A percentile compares a stretch with the other conserved stretches of the same genome.
These are phyloP conservation scores for Cladosporium sp. DNA, from an alignment of 2,329 filamentous ascomycete species.

Conservation along the genomic window DNA sequence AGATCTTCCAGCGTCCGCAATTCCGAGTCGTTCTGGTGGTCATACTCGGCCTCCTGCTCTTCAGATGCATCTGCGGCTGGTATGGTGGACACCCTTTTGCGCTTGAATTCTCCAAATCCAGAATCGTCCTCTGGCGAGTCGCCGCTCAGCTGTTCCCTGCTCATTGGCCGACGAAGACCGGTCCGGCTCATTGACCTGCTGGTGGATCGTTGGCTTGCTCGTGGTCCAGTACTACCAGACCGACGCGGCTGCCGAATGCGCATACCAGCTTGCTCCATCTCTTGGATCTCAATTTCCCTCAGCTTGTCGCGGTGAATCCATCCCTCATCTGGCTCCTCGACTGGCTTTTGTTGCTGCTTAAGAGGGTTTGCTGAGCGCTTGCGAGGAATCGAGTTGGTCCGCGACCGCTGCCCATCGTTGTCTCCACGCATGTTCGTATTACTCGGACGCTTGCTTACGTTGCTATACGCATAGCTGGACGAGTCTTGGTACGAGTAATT, in stretches of 20 bases:
- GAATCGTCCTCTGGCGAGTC: slow-evolving; percentile 19
- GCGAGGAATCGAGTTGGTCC: slow-evolving; percentile 1
- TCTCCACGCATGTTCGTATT: slow-evolving; percentile 12
- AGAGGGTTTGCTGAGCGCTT: slow-evolving; percentile 11
- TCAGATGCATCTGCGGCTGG: slow-evolving; percentile 32
- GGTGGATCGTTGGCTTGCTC: slow-evolving; percentile 39
- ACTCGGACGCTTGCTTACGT: slow-evolving; percentile 9
- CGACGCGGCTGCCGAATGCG: slow-evolving; percentile 51
- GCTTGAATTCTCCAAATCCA: slow-evolving; percentile 17
- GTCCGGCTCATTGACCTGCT: slow-evolving; percentile 28
- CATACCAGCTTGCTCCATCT: slow-evolving; percentile 75
- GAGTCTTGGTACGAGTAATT: slow-evolving; percentile 5
- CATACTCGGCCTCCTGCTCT: slow-evolving; percentile 40
- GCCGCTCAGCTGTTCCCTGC: slow-evolving; percentile 20
- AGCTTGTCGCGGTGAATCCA: slow-evolving; percentile 87
- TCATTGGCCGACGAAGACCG: slow-evolving; percentile 19
- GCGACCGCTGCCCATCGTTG: slow-evolving; percentile 2
- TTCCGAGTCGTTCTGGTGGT: slow-evolving; percentile 59
- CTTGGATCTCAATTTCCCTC: slow-evolving; percentile 73
- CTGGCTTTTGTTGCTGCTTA: background rate
- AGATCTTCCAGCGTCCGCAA: slow-evolving; percentile 74
- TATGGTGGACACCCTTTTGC: slow-evolving; percentile 27
- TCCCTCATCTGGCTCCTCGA: slow-evolving; percentile 51
- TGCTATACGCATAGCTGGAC: slow-evolving; percentile 2
- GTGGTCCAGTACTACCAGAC: slow-evolving; percentile 41